Percentiles rank a stretch among this genome's conserved stretches.
Conservation (phyloP, 768 basidiomycete genomes). For the Rhodocollybia butyracea region DNA sequence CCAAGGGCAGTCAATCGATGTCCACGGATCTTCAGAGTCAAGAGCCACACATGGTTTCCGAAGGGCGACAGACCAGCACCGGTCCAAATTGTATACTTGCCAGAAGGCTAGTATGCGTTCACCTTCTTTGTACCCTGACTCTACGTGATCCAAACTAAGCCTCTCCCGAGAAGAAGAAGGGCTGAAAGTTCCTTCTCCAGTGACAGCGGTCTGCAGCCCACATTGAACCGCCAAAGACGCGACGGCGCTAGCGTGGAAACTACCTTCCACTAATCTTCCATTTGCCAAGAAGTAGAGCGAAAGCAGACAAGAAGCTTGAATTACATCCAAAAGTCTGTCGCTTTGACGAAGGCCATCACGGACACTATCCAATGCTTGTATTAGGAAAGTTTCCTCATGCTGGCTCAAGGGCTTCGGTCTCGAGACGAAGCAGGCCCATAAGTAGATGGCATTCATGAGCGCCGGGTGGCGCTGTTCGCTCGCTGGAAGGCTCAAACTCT, state of each 20-base stretch:
- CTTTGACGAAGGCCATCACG: slow-evolving; percentile 58
- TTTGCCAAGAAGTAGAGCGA: slow-evolving; percentile 76
- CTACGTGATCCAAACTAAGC: slow-evolving; percentile 54
- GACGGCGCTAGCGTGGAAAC: slow-evolving; percentile 73
- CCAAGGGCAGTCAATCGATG: slow-evolving; percentile 72
- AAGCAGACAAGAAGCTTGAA: slow-evolving; percentile 74
- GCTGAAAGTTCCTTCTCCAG: slow-evolving; percentile 31
- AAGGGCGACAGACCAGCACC: slow-evolving; percentile 76
- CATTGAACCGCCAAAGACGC: slow-evolving; percentile 71
- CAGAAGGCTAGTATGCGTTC: slow-evolving; percentile 77
- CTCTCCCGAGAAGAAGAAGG: slow-evolving; percentile 28
- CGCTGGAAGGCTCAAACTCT: slow-evolving; percentile 50
- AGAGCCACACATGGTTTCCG: slow-evolving; percentile 65
- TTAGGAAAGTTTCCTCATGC: slow-evolving; percentile 72
- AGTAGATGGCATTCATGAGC: slow-evolving; percentile 77
- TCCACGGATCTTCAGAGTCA: slow-evolving; percentile 54
- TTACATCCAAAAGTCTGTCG: slow-evolving; percentile 60
- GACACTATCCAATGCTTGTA: slow-evolving; percentile 57
- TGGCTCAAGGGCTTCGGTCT: slow-evolving; percentile 65
- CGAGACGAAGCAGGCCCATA: slow-evolving; percentile 82
- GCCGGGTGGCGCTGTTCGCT: slow-evolving; percentile 70
- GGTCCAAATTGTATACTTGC: slow-evolving; percentile 80
- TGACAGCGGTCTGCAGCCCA: slow-evolving; percentile 53
- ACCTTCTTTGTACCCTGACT: slow-evolving; percentile 58
- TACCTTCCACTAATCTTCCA: slow-evolving; percentile 74